A percentile compares a stretch with the other conserved stretches of the same genome.
These are phyloP conservation scores for Candida namnaoensis DNA, from an alignment of 805 yeast species.

Conservation along the genomic window DNA sequence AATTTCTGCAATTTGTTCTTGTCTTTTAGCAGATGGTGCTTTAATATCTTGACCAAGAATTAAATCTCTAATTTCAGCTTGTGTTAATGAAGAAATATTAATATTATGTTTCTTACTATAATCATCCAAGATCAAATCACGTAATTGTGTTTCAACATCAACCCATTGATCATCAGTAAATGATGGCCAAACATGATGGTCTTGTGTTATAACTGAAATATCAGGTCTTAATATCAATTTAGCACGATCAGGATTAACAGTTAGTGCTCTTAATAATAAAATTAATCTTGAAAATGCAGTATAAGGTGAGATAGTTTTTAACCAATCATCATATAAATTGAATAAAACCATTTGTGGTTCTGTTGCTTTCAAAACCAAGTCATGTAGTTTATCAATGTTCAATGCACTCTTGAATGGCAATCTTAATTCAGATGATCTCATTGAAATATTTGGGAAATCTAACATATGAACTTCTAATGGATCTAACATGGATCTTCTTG, in stretches of 20 bases:
- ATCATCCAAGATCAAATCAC: constrained; percentile 81
- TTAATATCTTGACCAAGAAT: constrained; percentile 90
- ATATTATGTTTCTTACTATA: constrained; percentile 82
- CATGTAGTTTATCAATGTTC: constrained; percentile 71
- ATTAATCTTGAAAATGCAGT: constrained; percentile 91
- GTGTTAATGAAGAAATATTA: constrained; percentile 80
- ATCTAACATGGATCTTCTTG: constrained; percentile 86
- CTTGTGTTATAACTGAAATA: constrained; percentile 54
- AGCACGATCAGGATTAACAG: constrained; percentile 69
- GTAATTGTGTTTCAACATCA: constrained; percentile 74
- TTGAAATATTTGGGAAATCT: constrained; percentile 87
- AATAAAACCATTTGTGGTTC: constrained; percentile 91
- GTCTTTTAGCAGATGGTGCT: constrained; percentile 84
- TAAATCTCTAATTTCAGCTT: constrained; percentile 87
- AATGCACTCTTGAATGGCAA: constrained; percentile 86
- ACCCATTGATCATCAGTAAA: constrained; percentile 88
- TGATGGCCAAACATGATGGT: constrained; percentile 91
- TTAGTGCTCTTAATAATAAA: constrained; percentile 73
- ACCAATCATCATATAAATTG: constrained; percentile 94
- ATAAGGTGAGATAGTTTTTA: constrained; percentile 69
- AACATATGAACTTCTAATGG: constrained; percentile 96
- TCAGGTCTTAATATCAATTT: constrained; percentile 73
- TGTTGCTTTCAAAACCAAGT: constrained; percentile 74
- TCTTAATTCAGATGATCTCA: constrained; percentile 82
- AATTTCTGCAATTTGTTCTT: constrained; percentile 64